Evolutionary conservation across 2,329 filamentous ascomycete species (phyloP), one percentile per base, ranked within the genome.

Genomic region (Aureobasidium sp.): DNA sequence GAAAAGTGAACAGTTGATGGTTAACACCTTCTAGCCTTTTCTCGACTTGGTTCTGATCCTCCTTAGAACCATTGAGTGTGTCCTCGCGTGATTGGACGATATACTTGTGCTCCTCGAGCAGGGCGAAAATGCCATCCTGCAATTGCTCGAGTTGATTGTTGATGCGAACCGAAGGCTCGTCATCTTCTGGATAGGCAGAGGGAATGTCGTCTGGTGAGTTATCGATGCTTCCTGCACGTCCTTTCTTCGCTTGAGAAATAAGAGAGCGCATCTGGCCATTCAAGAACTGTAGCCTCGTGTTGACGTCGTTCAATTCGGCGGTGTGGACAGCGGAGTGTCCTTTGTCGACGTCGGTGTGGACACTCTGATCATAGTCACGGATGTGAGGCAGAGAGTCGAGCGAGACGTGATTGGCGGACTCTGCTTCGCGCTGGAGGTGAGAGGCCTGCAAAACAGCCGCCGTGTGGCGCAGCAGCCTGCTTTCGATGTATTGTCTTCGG

Each of bases 381-480:
- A 59, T 61, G 36, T 59, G 45, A 45, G 58, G 58, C 48, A 61
- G 47, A 30, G 41, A 32, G 34, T 55, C 59, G 8, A 45, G 25
- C 9, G 39, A 5, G 4, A 32, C 42, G 9, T 37, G 32, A 16
- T 54, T n/a, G 39, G 45, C 39, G 4, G 39, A 27, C 3, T 61
- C 59, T 5, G 59, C 37, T 41, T 62, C 52, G 8, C 54, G 80
- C 0, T 84, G 85, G 68, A 87, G 88, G 74, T 97, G 92, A 9
- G 92, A 95, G 73, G 96, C 83, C 71, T 96, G 91, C 59, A 99
- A 78, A 42, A 99, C 90, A 48, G 90, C 93, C 15, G 94, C 92
- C 0, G 93, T 97, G 72, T 99, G 94, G 72, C 93, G 86, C 55
- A 97, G 78, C 47, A 99, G 77, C 64, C 86, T 84, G 68, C 83